A percentile compares a stretch with the other conserved stretches of the same genome.
Evolutionary conservation across 768 basidiomycete species (phyloP).

Genomic region (Tricholoma terreum): DNA sequence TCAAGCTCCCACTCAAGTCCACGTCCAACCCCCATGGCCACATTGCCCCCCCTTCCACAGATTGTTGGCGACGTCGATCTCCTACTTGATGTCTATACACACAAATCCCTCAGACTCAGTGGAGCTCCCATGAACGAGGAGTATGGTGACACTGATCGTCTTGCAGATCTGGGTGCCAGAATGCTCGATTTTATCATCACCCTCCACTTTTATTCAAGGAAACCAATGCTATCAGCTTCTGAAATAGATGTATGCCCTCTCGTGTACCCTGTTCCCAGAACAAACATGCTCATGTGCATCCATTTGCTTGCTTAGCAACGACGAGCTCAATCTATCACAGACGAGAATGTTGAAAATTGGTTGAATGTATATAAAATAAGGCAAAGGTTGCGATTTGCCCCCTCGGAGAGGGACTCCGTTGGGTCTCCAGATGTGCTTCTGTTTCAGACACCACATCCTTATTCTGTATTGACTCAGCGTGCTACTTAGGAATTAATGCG

Average conservation of each 20-base stretch:
- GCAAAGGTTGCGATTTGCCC: constrained; percentile 48
- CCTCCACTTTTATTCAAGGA: constrained; percentile 43
- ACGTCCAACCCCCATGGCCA: constrained; percentile 16
- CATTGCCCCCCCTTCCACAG: constrained; percentile 47
- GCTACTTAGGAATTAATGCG: constrained; percentile 47
- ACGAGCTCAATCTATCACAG: constrained; percentile 30
- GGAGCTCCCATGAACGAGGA: constrained; percentile 34
- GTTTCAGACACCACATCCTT: neutral
- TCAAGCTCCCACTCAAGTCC: no score
- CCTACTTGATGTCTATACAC: constrained; percentile 57
- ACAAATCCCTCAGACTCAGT: constrained; percentile 35
- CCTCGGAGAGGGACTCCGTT: constrained; percentile 33
- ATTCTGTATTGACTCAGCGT: neutral
- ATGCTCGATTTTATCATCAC: constrained; percentile 53
- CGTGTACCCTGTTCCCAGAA: neutral
- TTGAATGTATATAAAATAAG: constrained; percentile 48
- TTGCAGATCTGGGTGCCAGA: constrained; percentile 54
- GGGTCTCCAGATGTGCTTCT: constrained; percentile 26
- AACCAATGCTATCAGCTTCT: constrained; percentile 38
- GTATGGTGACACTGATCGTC: constrained; percentile 59
- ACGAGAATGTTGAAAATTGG: constrained; percentile 46
- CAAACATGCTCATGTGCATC: constrained; percentile 3
- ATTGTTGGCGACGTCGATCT: constrained; percentile 54
- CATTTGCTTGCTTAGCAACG: constrained; percentile 19
- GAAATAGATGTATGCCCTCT: constrained; percentile 42